Conservation (phyloP, 2,329 filamentous ascomycete species). For the Scedosporium minutisporum region DNA sequence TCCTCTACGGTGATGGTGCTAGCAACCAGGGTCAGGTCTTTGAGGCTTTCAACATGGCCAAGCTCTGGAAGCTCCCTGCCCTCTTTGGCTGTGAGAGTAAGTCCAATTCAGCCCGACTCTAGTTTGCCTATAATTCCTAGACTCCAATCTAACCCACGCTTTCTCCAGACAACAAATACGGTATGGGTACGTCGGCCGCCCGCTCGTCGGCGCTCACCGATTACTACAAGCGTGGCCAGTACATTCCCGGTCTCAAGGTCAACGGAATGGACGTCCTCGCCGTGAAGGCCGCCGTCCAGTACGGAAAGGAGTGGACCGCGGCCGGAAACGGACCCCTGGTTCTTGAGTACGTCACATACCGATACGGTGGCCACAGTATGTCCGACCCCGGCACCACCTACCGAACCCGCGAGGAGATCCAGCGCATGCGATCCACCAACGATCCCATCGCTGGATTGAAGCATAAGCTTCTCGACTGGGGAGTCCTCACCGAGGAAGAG, state of each 20-base stretch:
- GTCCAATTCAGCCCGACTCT: conserved; percentile 24
- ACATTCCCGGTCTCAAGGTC: conserved; percentile 98
- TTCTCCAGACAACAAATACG: conserved; percentile 91
- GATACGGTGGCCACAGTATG: conserved; percentile 99
- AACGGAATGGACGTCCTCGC: conserved; percentile 99
- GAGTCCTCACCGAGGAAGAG: conserved; percentile 82
- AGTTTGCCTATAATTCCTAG: not conserved
- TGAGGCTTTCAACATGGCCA: conserved; percentile 99
- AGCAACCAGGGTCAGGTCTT: conserved; percentile 99
- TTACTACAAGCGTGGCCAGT: conserved; percentile 99
- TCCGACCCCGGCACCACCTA: conserved; percentile 98
- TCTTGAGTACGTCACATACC: conserved; percentile 98
- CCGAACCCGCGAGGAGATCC: conserved; percentile 97
- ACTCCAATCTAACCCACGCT: not conserved
- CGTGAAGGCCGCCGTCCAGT: conserved; percentile 90
- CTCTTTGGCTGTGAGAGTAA: conserved; percentile 97
- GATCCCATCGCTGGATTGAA: conserved; percentile 97
- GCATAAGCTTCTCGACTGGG: conserved; percentile 96
- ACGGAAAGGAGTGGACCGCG: conserved; percentile 80
- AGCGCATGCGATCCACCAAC: conserved; percentile 98
- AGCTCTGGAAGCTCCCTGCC: conserved; percentile 93
- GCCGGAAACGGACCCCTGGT: conserved; percentile 86
- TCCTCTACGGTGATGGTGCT: conserved; percentile 95
- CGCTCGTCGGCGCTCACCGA: conserved; percentile 93
- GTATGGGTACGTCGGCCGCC: conserved; percentile 95